These are phyloP conservation scores for Trichophyton mentagrophytes DNA, from an alignment of 2,329 filamentous ascomycete genomes.

Conservation along the genomic window DNA sequence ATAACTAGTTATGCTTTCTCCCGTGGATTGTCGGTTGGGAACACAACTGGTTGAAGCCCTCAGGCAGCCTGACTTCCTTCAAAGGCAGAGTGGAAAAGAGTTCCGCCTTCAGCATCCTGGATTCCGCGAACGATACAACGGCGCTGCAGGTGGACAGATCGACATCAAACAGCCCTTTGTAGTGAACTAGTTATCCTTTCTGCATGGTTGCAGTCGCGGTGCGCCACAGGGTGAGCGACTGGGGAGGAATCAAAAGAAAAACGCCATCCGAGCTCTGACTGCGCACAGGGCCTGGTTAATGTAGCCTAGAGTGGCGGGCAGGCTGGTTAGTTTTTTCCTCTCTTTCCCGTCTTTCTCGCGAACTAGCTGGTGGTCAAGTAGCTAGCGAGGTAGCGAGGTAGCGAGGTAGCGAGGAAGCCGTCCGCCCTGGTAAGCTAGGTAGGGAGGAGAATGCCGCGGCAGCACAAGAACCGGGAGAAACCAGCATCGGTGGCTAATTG, in stretches of 20 bases:
- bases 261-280: not conserved
- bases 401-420: no score
- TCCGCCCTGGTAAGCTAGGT: no score
- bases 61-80: not conserved
- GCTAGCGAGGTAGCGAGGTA: no score
- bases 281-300: not conserved
- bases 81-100: not conserved
- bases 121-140: not conserved
- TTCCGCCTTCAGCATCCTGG: not conserved
- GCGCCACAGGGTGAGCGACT: not conserved
- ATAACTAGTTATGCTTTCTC: not conserved
- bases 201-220: not conserved
- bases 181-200: not conserved
- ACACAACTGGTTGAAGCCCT: not conserved
- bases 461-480: no score
- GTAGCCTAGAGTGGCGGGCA: not conserved
- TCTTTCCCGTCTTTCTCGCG: not conserved
- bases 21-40: not conserved
- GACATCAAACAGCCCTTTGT: not conserved
- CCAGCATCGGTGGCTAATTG: no score
- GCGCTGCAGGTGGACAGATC: constrained; percentile 1
- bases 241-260: not conserved
- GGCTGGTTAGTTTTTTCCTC: not conserved
- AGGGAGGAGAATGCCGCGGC: no score
- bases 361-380: no score